Conservation (phyloP, 768 basidiomycete species). For the Polyporus arcularius region DNA sequence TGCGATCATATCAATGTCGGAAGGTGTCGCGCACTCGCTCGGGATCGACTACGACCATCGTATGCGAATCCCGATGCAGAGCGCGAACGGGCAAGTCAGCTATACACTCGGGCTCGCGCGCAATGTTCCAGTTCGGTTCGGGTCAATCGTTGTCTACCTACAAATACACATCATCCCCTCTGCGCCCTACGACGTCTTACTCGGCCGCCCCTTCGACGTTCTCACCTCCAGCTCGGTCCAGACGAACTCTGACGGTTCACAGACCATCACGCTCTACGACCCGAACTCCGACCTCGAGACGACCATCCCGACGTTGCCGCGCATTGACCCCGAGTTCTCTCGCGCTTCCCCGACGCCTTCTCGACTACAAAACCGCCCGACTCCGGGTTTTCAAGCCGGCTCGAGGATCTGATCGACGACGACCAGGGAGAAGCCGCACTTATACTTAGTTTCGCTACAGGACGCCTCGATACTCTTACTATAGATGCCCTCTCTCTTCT, state of each 20-base stretch:
- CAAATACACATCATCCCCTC: conserved; percentile 12
- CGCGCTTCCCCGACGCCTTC: neutral
- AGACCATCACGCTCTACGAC: conserved; percentile 8
- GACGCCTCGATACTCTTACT: neutral
- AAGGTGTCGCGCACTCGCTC: conserved; percentile 15
- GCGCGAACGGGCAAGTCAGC: conserved; percentile 12
- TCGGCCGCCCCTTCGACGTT: conserved; percentile 12
- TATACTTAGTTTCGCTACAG: neutral
- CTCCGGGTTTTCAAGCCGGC: conserved; percentile 5
- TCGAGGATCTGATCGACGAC: conserved; percentile 15
- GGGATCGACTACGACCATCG: conserved; percentile 17
- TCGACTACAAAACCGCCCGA: neutral
- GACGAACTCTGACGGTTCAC: neutral
- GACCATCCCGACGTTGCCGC: conserved; percentile 4
- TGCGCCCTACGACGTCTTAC: conserved; percentile 11
- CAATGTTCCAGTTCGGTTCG: conserved; percentile 17
- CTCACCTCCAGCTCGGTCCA: conserved; percentile 5
- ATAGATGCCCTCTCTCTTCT: conserved; percentile 6
- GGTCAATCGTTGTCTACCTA: conserved; percentile 2
- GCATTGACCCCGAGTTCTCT: neutral
- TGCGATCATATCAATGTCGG: conserved; percentile 27
- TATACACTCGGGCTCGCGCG: conserved; percentile 18
- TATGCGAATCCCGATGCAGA: conserved; percentile 16
- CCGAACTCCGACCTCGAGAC: conserved; percentile 4
- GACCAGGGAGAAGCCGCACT: conserved; percentile 18